phyloP scores from a whole-genome alignment of 1,284 basidiomycete species.

The Ganoderma lucidum region DNA sequence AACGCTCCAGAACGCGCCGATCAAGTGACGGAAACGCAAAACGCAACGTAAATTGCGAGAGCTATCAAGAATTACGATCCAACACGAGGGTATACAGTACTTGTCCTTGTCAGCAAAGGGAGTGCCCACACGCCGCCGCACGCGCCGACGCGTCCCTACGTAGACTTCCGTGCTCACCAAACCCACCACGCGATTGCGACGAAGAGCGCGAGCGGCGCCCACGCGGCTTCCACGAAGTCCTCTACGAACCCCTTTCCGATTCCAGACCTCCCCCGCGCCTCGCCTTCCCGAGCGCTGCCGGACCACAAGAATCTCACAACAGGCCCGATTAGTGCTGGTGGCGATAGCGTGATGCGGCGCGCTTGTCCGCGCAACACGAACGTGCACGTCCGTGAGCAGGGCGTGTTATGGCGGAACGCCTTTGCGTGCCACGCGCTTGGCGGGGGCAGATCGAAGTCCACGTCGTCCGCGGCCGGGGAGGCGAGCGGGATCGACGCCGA shows the following conservation, averaged over 20 bases:
- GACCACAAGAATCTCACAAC: conserved; percentile 27
- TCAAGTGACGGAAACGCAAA: background rate
- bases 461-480: background rate
- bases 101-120: background rate
- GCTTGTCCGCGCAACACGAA: conserved; percentile 40
- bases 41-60: background rate
- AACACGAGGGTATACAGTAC: background rate
- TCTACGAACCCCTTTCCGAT: conserved; percentile 41
- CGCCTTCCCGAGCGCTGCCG: conserved; percentile 9
- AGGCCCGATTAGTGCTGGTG: conserved; percentile 1
- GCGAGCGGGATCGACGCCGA: conserved; percentile 18
- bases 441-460: conserved; percentile 30
- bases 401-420: conserved; percentile 23
- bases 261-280: conserved; percentile 32
- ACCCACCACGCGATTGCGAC: conserved; percentile 38
- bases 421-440: conserved; percentile 30
- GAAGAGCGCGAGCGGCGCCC: conserved; percentile 45
- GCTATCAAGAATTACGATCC: background rate
- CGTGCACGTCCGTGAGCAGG: conserved; percentile 33
- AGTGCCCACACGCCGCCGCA: background rate
- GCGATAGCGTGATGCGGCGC: conserved; percentile 40
- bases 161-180: conserved; percentile 23
- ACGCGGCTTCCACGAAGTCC: conserved; percentile 47
- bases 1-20: background rate
- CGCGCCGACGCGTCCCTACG: background rate